Evolutionary conservation across 306 rosid species (phyloP).

Genomic region (Rosa chinensis): DNA sequence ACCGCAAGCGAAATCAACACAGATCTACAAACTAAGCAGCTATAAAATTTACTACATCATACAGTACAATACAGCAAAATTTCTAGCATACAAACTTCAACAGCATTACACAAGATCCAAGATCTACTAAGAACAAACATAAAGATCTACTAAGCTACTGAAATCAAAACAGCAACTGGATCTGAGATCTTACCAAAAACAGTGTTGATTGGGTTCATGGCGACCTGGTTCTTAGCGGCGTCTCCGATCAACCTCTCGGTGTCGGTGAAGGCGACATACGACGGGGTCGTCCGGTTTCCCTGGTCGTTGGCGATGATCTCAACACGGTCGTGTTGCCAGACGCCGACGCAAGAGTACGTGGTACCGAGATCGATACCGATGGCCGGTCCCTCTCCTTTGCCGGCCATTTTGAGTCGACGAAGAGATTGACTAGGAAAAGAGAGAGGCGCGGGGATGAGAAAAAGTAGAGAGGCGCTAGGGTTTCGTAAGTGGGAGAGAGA

Average conservation of each 20-base stretch:
- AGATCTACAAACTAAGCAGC: neutral
- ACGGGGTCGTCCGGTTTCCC: constrained; percentile 71
- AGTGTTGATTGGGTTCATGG: constrained; percentile 65
- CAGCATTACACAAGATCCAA: neutral
- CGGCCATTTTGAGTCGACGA: constrained; percentile 41
- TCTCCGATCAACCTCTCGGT: constrained; percentile 63
- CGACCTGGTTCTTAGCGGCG: constrained; percentile 69
- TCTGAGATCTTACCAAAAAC: constrained; percentile 52
- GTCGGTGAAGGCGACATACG: constrained; percentile 59
- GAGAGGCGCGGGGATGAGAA: neutral
- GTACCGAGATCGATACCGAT: constrained; percentile 75
- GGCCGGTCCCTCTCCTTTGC: constrained; percentile 70
- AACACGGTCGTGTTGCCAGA: constrained; percentile 67
- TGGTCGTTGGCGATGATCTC: constrained; percentile 74
- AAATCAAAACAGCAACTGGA: neutral
- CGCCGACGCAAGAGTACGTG: constrained; percentile 69
- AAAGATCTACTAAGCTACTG: neutral
- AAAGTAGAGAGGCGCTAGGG: neutral
- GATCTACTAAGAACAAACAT: neutral
- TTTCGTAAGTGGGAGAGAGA: rapidly evolving
- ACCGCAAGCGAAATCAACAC: too few species aligned
- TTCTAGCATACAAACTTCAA: neutral
- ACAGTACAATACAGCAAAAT: neutral
- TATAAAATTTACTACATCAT: neutral
- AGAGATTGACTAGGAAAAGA: neutral